Base-by-base conservation (phyloP, 116 monocot genomes). In the Phalaenopsis hybrid region DNA sequence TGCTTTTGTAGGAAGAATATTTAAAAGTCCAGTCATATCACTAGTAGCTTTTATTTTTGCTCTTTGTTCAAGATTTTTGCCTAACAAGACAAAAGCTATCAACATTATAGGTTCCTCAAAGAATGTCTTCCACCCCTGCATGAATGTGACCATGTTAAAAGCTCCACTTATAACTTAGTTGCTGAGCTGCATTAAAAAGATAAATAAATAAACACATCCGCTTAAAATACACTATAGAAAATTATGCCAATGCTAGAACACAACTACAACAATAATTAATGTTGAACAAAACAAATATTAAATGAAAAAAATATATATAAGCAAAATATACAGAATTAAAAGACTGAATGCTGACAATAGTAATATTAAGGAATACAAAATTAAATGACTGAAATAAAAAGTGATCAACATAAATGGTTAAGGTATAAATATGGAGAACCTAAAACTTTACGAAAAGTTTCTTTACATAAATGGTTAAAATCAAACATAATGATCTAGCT, bases 91-190 rank as follows among this genome's bases (percentile, higher is more conserved):
- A 88, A 98, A 98, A 74, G 98, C 95, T 83, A 98, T 90, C 63
- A 98, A 85, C 98, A 98, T 98, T 82, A 98, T 89, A 63, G 98
- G 98, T 82, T 98, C 98, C 81, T 98, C 98, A 89, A 98, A 98
- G 81, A 95, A 98, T 78, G 91, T 90, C 83, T 89, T 93, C 98
- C 98, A 98, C 67, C 98, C 95, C 97, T 97, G 89, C 85, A 90
- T 67, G 25, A 75, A 25, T 51, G 79, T 77, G 34, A 78, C 17
- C 0, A 51, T 77, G 80, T 44, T 57, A 81, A 82, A 86, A 81
- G 11, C 52, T 74, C 45, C 50, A 83, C 21, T 68, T 13, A 69
- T 48, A 45, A 59, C 45, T 52, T 21, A 58, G 31, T 1, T 31
- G 46, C 12, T 43, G 21, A 81, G 31, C 33, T 49, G 81, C 12